Percentiles rank a stretch among this genome's conserved stretches.
phyloP scores from a whole-genome alignment of 768 basidiomycete genomes.

The Lentinula guzmanii region DNA sequence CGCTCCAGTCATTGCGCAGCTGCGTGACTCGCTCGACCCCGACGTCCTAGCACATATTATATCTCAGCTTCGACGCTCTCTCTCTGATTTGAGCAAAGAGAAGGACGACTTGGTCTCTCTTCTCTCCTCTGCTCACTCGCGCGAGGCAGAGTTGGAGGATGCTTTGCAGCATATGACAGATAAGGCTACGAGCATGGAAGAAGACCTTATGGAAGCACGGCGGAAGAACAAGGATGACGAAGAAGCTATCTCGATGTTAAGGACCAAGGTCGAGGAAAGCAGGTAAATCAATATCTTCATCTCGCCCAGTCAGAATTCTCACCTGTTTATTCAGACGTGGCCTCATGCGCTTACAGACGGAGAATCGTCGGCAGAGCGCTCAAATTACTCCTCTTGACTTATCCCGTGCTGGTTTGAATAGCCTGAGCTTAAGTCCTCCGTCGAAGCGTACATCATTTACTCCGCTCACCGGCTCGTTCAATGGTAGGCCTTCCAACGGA shows the following conservation, averaged over 20 bases:
- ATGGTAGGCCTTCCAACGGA: slow-evolving; percentile 32
- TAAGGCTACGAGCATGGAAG: slow-evolving; percentile 54
- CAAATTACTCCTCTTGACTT: slow-evolving; percentile 43
- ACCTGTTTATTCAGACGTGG: slow-evolving; percentile 49
- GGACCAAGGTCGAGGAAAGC: slow-evolving; percentile 85
- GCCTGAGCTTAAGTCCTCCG: slow-evolving; percentile 35
- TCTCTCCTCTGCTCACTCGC: slow-evolving; percentile 41
- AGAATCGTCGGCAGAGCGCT: slow-evolving; percentile 60
- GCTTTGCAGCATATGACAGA: slow-evolving; percentile 61
- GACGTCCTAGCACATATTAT: slow-evolving; percentile 73
- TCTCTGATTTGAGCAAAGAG: slow-evolving; percentile 61
- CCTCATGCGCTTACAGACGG: slow-evolving; percentile 80
- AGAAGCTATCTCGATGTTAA: slow-evolving; percentile 67
- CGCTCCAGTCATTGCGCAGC: slow-evolving; percentile 8
- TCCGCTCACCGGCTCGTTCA: slow-evolving; percentile 55
- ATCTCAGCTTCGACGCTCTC: slow-evolving; percentile 60
- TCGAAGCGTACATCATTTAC: slow-evolving; percentile 74
- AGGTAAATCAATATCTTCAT: slow-evolving; percentile 40
- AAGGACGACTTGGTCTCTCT: slow-evolving; percentile 59
- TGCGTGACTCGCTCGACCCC: slow-evolving; percentile 57
- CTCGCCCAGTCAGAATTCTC: neutral
- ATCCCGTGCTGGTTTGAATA: slow-evolving; percentile 37
- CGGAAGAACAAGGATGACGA: slow-evolving; percentile 64
- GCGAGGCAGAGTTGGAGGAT: slow-evolving; percentile 58
- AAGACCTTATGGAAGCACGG: slow-evolving; percentile 44